Base-by-base conservation (phyloP, 495 filamentous ascomycete genomes). In the Hypomontagnella monticulosa region DNA sequence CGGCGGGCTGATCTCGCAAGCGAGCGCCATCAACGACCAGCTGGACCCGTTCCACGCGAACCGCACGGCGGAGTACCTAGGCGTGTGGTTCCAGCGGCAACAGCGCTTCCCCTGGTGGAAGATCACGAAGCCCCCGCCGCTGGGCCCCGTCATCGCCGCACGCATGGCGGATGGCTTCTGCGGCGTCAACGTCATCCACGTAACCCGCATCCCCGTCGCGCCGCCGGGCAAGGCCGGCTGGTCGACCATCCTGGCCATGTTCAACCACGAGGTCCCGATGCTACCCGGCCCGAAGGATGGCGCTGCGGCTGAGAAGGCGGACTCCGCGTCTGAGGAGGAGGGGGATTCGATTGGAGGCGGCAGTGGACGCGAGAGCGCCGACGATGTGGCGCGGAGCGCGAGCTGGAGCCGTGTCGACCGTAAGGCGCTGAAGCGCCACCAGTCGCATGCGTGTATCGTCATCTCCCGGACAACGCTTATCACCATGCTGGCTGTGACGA, bases 401-500 rank as follows among this genome's bases (percentile, higher is more conserved):
- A 63, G 59, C 32, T 71, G 68, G 68, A 14, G 14, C 0, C 20
- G 57, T n/a, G 15, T 71, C 33, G 30, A 61, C 9, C 59, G 46
- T 3, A 58, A 11, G 46, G 14, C 63, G n/a, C 57, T 70, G 3
- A 63, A 52, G 63, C 36, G 55, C 1, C 43, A 72, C 15, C 66
- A 72, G 42, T 27, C 38, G 12, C 38, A 67, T 27, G 63, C 63
- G 15, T 76, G 74, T 46, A 69, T 70, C 36, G 49, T 36, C 7
- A 71, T 78, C 19, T 73, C 75, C 18, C 73, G 75, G 3, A 71
- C 73, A 1, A 73, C 73, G 37, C 63, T 78, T 3, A 74, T 78
- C 19, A 76, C 73, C 0, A 67, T 73, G 43, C 56, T 78, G 19
- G 61, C 63, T 7, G 23, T 75, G 14, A 70, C 57, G 4, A 77